These are phyloP conservation scores for Perkinsus chesapeaki DNA, from an alignment of 169 alveolate genomes.

Conservation along the genomic window DNA sequence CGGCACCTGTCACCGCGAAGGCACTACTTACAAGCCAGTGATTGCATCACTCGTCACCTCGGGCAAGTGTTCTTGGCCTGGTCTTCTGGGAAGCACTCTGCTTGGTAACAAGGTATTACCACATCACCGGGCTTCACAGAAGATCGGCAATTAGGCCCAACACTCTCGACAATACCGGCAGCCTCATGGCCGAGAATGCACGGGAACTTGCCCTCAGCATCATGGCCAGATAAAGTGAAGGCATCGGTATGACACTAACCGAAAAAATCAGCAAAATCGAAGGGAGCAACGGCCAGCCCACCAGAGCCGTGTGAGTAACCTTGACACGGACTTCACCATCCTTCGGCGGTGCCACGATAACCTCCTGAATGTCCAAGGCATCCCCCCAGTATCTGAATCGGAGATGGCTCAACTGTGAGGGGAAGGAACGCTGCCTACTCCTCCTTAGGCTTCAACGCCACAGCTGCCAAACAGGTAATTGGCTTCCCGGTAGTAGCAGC, in stretches of 20 bases:
- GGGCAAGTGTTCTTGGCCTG: slow-evolving; percentile 6
- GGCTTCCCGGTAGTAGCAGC: slow-evolving; percentile 10
- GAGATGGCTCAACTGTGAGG: not conserved
- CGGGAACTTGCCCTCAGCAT: slow-evolving; percentile 71
- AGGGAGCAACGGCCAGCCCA: not conserved
- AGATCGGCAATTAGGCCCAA: slow-evolving; percentile 58
- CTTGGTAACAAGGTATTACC: slow-evolving; percentile 62
- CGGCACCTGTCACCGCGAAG: not conserved
- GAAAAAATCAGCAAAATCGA: not conserved
- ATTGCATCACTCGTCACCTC: not conserved
- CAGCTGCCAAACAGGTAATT: slow-evolving; percentile 17
- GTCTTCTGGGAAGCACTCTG: slow-evolving; percentile 27
- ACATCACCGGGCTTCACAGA: slow-evolving; percentile 57
- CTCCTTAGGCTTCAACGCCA: slow-evolving; percentile 16
- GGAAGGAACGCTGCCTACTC: not conserved
- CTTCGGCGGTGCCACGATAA: slow-evolving; percentile 63
- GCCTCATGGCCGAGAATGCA: slow-evolving; percentile 76
- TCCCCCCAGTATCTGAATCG: not conserved
- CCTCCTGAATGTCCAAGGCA: slow-evolving; percentile 25
- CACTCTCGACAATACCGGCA: slow-evolving; percentile 68
- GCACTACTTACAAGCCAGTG: not conserved
- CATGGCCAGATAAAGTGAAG: slow-evolving; percentile 59
- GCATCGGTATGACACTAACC: slow-evolving; percentile 23
- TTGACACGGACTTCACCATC: slow-evolving; percentile 65
- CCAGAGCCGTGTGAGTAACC: slow-evolving; percentile 49